Percentiles rank a stretch among this genome's conserved stretches.
Evolutionary conservation across 352 stramenopile species (phyloP).

Genomic region (Hyphochytrium catenoides): DNA sequence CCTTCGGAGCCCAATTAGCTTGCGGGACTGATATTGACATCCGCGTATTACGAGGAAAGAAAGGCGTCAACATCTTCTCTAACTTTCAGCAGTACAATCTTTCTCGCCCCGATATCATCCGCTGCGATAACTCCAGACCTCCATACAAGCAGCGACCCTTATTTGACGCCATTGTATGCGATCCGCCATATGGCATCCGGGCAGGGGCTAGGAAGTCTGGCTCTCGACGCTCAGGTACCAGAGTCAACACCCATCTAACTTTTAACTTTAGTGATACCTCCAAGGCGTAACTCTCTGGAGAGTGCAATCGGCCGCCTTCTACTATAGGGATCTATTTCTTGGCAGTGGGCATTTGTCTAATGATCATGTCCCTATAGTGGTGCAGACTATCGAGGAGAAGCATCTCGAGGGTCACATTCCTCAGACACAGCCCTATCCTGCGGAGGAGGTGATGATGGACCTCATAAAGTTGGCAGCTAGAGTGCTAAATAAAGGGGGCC

Average conservation of each 20-base stretch:
- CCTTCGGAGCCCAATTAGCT: constrained; percentile 72
- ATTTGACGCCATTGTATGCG: constrained; percentile 72
- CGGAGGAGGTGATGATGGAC: constrained; percentile 90
- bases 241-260: too few species aligned
- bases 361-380: constrained; percentile 7
- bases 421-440: constrained; percentile 78
- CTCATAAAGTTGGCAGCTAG: constrained; percentile 70
- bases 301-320: too few species aligned
- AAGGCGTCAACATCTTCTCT: constrained; percentile 37
- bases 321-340: too few species aligned
- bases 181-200: constrained; percentile 81
- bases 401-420: constrained; percentile 77
- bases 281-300: too few species aligned
- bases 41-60: constrained; percentile 71
- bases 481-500: constrained; percentile 37
- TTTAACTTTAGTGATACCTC: too few species aligned
- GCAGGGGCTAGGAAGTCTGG: constrained; percentile 75
- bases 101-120: constrained; percentile 74
- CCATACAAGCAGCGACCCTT: constrained; percentile 15
- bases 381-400: constrained; percentile 30
- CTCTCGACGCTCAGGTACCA: too few species aligned
- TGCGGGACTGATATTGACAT: constrained; percentile 92
- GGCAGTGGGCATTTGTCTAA: too few species aligned
- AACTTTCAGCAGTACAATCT: constrained; percentile 82
- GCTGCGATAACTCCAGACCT: constrained; percentile 62